Evolutionary conservation across 2,329 filamentous ascomycete species (phyloP).

Genomic region (Cadophora malorum): DNA sequence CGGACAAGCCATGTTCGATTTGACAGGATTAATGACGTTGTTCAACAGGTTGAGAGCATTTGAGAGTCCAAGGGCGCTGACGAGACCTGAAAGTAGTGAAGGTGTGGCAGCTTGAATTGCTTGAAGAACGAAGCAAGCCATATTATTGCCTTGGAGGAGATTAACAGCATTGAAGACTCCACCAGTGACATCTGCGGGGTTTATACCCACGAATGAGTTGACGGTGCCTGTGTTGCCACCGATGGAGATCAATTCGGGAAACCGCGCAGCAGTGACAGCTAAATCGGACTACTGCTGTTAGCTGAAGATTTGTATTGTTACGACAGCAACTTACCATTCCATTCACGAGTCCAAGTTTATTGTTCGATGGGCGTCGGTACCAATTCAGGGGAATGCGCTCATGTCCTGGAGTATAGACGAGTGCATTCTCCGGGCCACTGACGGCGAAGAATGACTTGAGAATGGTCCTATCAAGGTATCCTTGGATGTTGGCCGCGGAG

Average conservation of each 20-base stretch:
- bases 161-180: constrained; percentile 51
- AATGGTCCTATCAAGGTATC: constrained; percentile 41
- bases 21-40: constrained; percentile 15
- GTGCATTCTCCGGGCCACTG: constrained; percentile 30
- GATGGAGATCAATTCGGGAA: constrained; percentile 44
- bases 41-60: constrained; percentile 18
- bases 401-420: constrained; percentile 24
- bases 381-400: constrained; percentile 33
- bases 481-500: constrained; percentile 26
- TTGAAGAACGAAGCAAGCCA: constrained; percentile 48
- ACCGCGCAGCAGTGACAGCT: constrained; percentile 46
- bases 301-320: neutral
- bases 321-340: neutral
- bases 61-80: constrained; percentile 12
- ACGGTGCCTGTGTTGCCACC: constrained; percentile 60
- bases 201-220: constrained; percentile 58
- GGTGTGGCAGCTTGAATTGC: constrained; percentile 23
- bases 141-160: constrained; percentile 56
- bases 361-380: constrained; percentile 27
- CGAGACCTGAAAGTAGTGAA: constrained; percentile 5
- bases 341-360: constrained; percentile 17
- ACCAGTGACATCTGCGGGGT: constrained; percentile 50
- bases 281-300: constrained; percentile 46
- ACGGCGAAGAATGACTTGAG: constrained; percentile 42
- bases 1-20: constrained; percentile 25